Conservation (phyloP, 441 rosid genomes). For the California macrophylla region DNA sequence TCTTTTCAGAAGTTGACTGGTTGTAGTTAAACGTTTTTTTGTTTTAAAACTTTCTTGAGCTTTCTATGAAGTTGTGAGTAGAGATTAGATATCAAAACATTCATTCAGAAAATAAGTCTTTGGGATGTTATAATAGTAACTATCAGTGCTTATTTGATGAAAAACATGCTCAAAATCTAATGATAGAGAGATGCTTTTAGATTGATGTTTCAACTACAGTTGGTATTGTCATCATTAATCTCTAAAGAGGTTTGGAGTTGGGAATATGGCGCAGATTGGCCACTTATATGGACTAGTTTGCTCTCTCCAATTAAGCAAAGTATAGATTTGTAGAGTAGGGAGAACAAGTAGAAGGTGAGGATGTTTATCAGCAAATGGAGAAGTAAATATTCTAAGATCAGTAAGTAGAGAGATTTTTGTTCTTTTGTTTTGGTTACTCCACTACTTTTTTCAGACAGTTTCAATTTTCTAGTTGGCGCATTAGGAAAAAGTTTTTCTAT, state of each 20-base stretch:
- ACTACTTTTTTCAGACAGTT: background rate
- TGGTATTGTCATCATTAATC: background rate
- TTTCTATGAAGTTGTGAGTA: background rate
- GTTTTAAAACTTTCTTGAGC: background rate
- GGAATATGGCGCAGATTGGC: background rate
- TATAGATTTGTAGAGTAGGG: background rate
- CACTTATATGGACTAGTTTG: background rate
- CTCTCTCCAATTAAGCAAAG: background rate
- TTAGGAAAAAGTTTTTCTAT: background rate
- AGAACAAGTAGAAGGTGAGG: background rate
- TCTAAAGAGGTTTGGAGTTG: background rate
- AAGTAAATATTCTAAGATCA: background rate
- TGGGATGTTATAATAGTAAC: background rate
- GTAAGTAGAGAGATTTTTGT: background rate
- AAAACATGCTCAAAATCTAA: conserved; percentile 5
- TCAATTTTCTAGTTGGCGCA: background rate
- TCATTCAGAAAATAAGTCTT: background rate
- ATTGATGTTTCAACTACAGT: background rate
- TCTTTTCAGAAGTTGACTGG: conserved; percentile 14
- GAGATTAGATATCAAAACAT: background rate
- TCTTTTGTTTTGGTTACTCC: background rate
- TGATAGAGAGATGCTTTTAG: background rate
- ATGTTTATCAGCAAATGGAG: background rate
- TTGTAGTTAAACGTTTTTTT: background rate
- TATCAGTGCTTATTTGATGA: background rate